A percentile compares a stretch with the other conserved stretches of the same genome.
These are phyloP conservation scores for Primulina eburnea DNA, from an alignment of 257 asterid species.

Conservation along the genomic window DNA sequence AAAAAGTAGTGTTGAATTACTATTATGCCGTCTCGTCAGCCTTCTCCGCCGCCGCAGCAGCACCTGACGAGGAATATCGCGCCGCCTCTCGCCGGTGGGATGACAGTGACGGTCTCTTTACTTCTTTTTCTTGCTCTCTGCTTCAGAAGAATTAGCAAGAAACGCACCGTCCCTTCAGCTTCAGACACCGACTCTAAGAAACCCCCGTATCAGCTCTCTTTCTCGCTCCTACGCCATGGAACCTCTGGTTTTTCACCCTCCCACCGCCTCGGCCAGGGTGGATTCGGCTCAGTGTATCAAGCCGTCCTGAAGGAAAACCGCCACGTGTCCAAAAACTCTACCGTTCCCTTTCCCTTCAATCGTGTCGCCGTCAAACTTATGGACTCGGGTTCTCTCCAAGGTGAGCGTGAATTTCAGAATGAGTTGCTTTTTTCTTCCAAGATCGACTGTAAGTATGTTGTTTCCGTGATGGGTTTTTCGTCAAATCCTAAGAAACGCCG, in stretches of 20 bases:
- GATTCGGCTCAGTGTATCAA: conserved; percentile 88
- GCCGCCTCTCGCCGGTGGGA: conserved; percentile 60
- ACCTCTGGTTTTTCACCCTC: conserved; percentile 67
- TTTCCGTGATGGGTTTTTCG: conserved; percentile 70
- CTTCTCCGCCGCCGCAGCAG: conserved; percentile 40
- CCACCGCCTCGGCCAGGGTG: conserved; percentile 87
- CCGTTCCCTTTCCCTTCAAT: conserved; percentile 25
- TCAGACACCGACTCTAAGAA: conserved; percentile 71
- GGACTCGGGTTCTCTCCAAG: conserved; percentile 93
- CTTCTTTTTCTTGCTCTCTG: conserved; percentile 60
- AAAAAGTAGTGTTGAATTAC: conserved; percentile 12
- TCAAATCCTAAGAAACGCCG: conserved; percentile 69
- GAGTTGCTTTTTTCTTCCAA: conserved; percentile 77
- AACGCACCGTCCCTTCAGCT: conserved; percentile 77
- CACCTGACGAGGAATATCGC: conserved; percentile 32
- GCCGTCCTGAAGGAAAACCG: conserved; percentile 50
- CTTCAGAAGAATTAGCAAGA: conserved; percentile 55
- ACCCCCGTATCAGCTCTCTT: conserved; percentile 77
- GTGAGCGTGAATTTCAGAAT: conserved; percentile 96
- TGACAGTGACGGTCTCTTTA: conserved; percentile 60
- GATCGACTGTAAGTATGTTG: conserved; percentile 60
- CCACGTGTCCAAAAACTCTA: conserved; percentile 27
- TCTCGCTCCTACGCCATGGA: conserved; percentile 71
- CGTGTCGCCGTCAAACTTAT: conserved; percentile 75
- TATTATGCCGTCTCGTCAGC: conserved; percentile 75